These are phyloP conservation scores for Chenopodium formosanum DNA, from an alignment of 148 eudicot genomes.

Conservation along the genomic window DNA sequence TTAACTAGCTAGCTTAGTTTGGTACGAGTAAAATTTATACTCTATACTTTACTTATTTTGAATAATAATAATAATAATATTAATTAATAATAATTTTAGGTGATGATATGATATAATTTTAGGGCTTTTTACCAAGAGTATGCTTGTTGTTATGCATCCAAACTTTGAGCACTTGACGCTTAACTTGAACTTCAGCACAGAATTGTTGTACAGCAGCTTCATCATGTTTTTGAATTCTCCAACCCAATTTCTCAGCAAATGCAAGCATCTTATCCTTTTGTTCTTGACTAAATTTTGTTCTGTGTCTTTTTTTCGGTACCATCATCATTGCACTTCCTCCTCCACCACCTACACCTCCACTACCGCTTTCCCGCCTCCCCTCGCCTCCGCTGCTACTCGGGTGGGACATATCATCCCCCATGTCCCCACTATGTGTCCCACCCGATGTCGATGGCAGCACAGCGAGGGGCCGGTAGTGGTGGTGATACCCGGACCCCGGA, in stretches of 20 bases:
- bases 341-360: slow-evolving; percentile 15
- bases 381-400: slow-evolving; percentile 52
- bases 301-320: slow-evolving; percentile 33
- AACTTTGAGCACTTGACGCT: slow-evolving; percentile 51
- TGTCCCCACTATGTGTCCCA: slow-evolving; percentile 42
- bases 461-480: slow-evolving; percentile 29
- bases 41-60: too few species aligned
- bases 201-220: slow-evolving; percentile 49
- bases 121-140: slow-evolving; percentile 63
- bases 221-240: slow-evolving; percentile 57
- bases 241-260: slow-evolving; percentile 51
- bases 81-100: not conserved
- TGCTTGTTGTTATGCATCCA: slow-evolving; percentile 72
- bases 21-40: not conserved
- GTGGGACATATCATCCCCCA: slow-evolving; percentile 46
- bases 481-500: slow-evolving; percentile 33
- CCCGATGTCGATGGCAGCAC: slow-evolving; percentile 34
- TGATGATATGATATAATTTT: not conserved
- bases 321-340: slow-evolving; percentile 25
- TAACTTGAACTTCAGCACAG: slow-evolving; percentile 41
- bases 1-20: too few species aligned
- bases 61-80: slow-evolving; percentile 1
- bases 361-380: slow-evolving; percentile 17
- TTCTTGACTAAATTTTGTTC: slow-evolving; percentile 44
- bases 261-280: slow-evolving; percentile 57